Evolutionary conservation across 2,329 filamentous ascomycete genomes (phyloP).

Genomic region (Fusarium tuaranense): DNA sequence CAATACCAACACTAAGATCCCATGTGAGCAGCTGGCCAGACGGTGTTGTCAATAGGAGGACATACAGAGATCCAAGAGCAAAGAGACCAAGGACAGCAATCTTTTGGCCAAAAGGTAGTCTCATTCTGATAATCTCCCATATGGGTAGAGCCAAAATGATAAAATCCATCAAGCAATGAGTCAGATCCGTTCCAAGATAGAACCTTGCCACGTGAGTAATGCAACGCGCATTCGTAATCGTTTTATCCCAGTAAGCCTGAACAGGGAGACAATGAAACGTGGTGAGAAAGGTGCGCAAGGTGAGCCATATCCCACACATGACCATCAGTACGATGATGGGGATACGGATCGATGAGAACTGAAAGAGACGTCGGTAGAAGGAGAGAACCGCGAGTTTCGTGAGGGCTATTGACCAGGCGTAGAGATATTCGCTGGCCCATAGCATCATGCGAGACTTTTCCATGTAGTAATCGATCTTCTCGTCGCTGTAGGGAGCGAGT

Average conservation of each 20-base stretch:
- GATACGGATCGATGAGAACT: slow-evolving; percentile 40
- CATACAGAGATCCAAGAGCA: slow-evolving; percentile 28
- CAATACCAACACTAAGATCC: slow-evolving; percentile 18
- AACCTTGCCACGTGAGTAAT: slow-evolving; percentile 13
- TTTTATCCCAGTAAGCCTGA: slow-evolving; percentile 32
- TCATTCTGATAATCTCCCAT: slow-evolving; percentile 22
- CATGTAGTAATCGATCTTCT: slow-evolving; percentile 19
- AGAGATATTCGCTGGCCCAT: slow-evolving; percentile 32
- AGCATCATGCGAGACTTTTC: slow-evolving; percentile 28
- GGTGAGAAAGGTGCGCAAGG: slow-evolving; percentile 37
- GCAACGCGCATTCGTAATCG: slow-evolving; percentile 14
- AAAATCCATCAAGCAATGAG: slow-evolving; percentile 31
- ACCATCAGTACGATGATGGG: slow-evolving; percentile 43
- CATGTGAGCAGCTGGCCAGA: background rate
- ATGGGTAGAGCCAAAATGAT: slow-evolving; percentile 27
- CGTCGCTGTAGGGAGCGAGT: slow-evolving; percentile 14
- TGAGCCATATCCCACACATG: slow-evolving; percentile 42
- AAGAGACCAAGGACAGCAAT: slow-evolving; percentile 30
- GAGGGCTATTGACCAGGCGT: slow-evolving; percentile 44
- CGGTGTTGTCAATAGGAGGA: accelerated
- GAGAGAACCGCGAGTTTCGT: slow-evolving; percentile 45
- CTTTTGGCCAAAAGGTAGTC: slow-evolving; percentile 23
- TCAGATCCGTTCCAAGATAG: slow-evolving; percentile 29
- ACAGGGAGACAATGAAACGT: slow-evolving; percentile 34
- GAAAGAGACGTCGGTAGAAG: slow-evolving; percentile 48